A percentile compares a stretch with the other conserved stretches of the same genome.
phyloP scores from a whole-genome alignment of 2,329 filamentous ascomycete genomes.

The Neonectria magnoliae region DNA sequence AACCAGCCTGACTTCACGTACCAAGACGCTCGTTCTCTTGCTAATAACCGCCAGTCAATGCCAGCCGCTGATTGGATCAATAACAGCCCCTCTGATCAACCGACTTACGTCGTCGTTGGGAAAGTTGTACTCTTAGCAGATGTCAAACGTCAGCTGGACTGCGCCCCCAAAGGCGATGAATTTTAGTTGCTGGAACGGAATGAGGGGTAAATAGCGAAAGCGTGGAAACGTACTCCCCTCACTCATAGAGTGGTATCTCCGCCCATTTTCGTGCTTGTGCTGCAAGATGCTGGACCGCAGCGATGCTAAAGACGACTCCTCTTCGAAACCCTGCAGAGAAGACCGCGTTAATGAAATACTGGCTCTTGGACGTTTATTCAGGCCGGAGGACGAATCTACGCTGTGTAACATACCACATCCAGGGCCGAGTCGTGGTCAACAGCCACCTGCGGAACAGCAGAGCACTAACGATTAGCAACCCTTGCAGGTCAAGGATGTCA shows the following conservation, averaged over 20 bases:
- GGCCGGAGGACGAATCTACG: neutral
- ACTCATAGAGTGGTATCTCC: constrained; percentile 40
- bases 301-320: constrained; percentile 24
- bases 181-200: neutral
- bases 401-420: constrained; percentile 6
- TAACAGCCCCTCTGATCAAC: neutral
- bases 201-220: neutral
- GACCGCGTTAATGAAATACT: neutral
- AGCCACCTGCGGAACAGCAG: constrained; percentile 1
- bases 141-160: constrained; percentile 1
- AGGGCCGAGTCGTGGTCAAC: constrained; percentile 16
- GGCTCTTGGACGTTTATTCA: neutral
- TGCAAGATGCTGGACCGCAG: constrained; percentile 26
- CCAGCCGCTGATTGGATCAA: neutral
- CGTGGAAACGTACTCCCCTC: constrained; percentile 36
- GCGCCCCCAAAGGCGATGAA: neutral
- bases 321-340: constrained; percentile 8
- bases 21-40: constrained; percentile 32
- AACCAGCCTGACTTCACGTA: neutral
- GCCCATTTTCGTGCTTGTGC: constrained; percentile 39
- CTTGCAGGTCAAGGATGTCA: neutral
- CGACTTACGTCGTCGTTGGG: constrained; percentile 34
- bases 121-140: constrained; percentile 35
- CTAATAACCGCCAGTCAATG: constrained; percentile 1
- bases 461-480: constrained; percentile 1